Evolutionary conservation across 2,329 filamentous ascomycete genomes (phyloP).

Genomic region (Neodidymelliopsis sp.): DNA sequence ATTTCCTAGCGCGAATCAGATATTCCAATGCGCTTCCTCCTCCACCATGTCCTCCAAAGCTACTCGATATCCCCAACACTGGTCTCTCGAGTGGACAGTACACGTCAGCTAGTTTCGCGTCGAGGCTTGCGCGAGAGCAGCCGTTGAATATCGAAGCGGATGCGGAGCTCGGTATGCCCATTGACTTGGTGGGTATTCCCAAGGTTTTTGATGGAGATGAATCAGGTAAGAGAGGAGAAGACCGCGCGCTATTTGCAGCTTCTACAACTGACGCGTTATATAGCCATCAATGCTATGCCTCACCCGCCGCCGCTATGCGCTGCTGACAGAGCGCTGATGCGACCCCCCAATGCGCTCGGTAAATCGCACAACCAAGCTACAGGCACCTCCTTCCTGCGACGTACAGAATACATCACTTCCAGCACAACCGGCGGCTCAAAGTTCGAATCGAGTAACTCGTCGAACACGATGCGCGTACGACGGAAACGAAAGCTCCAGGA

Average conservation of each 20-base stretch:
- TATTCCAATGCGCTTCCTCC: constrained; percentile 96
- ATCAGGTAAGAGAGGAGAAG: constrained; percentile 69
- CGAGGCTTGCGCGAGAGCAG: constrained; percentile 87
- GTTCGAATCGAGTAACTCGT: constrained; percentile 62
- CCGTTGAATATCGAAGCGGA: constrained; percentile 96
- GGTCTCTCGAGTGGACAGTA: constrained; percentile 87
- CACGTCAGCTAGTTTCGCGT: constrained; percentile 88
- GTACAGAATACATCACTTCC: constrained; percentile 91
- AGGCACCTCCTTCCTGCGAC: constrained; percentile 89
- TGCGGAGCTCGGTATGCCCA: constrained; percentile 96
- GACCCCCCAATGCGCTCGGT: constrained; percentile 82
- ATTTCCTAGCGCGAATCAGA: constrained; percentile 95
- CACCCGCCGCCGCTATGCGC: constrained; percentile 77
- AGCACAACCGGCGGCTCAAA: constrained; percentile 51
- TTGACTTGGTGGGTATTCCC: constrained; percentile 93
- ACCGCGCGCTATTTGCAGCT: constrained; percentile 15
- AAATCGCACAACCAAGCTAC: constrained; percentile 80
- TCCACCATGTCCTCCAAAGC: constrained; percentile 92
- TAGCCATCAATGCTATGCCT: constrained; percentile 83
- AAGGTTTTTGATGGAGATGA: constrained; percentile 96
- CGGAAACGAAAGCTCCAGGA: constrained; percentile 48
- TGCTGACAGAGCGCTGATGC: constrained; percentile 82
- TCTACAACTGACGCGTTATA: constrained; percentile 30
- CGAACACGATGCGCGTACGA: constrained; percentile 50
- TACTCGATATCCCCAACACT: constrained; percentile 95